Percentiles rank a stretch among this genome's conserved stretches.
Conservation (phyloP, 2,329 filamentous ascomycete genomes). For the Xylariaceae sp. region DNA sequence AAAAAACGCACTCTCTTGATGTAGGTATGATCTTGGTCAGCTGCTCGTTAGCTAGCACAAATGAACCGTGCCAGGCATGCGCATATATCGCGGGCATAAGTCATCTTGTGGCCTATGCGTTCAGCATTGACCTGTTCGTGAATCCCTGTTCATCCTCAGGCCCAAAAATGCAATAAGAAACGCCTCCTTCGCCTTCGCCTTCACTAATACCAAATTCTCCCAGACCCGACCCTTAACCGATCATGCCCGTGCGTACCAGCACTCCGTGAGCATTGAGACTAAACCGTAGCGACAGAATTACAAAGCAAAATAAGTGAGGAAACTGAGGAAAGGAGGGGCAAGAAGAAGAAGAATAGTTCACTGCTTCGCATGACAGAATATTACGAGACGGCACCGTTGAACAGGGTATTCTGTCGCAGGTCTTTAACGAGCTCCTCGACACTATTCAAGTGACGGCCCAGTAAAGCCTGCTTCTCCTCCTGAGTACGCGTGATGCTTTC, state of each 20-base stretch:
- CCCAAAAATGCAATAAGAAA: neutral
- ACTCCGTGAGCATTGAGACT: neutral
- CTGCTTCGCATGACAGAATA: neutral
- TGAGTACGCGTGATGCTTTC: conserved; percentile 56
- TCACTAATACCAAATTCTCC: neutral
- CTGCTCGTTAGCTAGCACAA: conserved; percentile 13
- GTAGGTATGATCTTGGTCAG: conserved; percentile 17
- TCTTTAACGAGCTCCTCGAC: conserved; percentile 83
- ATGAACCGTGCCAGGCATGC: neutral
- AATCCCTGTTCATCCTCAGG: neutral
- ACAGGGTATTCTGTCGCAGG: conserved; percentile 68
- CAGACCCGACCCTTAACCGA: conserved; percentile 1
- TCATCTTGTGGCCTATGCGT: neutral
- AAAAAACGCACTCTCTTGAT: conserved; percentile 12
- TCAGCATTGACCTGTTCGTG: neutral
- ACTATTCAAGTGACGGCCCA: conserved; percentile 73
- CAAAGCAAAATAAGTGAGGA: neutral
- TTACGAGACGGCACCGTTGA: conserved; percentile 46
- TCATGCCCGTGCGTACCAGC: neutral
- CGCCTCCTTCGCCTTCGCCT: neutral
- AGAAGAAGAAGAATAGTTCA: neutral
- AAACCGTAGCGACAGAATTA: neutral
- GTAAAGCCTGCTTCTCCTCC: conserved; percentile 73
- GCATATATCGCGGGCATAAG: neutral
- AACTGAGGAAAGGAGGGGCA: neutral